Base-by-base conservation (phyloP, 139 green algal species). In the Tetradesmus obliquus region DNA sequence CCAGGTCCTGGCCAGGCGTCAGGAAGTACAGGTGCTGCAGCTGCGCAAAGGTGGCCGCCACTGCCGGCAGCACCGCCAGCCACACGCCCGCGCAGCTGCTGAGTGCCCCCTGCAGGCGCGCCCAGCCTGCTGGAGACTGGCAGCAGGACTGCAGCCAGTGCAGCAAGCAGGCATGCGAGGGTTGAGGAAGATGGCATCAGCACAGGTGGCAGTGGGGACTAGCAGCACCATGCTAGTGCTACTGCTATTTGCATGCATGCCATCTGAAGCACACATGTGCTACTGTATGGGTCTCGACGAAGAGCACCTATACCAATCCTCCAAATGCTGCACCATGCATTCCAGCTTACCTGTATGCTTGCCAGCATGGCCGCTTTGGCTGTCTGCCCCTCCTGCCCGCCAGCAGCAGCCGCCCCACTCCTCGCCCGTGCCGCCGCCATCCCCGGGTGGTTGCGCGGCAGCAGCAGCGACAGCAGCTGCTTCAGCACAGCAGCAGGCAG, bases 11-110 rank as follows among this genome's bases (percentile, higher is more conserved):
- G 2, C 86, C 94, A 71, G 98, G 95, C 19, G 95, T 93, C 32
- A 98, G 86, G 84, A 98, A 99, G 94, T 97, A 99, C 8, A 98
- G 87, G 24, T 95, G 95, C 94, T 97, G 95, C 88, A 98, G 12
- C 45, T 95, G 94, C 20, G 6, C 60, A 76, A 97, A 79, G 2
- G 82, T 79, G 55, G 71, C 51, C 5, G 22, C 20, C n/a, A 79
- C 90, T 69, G 24, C 51, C 4, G 90, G 66, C 69, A 55, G 8
- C 53, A 92, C 54, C 10, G 20, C 54, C 54, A 92, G 8, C 60
- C 69, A 85, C 9, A 24, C 15, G 2, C 90, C 90, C 53, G 71
- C 90, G 2, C 5, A 8, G 17, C 24, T 13, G 10, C n/a, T n/a
- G 19, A 92, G 24, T 3, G 81, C 89, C 2, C 45, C 53, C 22